These are phyloP conservation scores for Cordyceps fumosorosea DNA, from an alignment of 2,329 filamentous ascomycete species.

Conservation along the genomic window DNA sequence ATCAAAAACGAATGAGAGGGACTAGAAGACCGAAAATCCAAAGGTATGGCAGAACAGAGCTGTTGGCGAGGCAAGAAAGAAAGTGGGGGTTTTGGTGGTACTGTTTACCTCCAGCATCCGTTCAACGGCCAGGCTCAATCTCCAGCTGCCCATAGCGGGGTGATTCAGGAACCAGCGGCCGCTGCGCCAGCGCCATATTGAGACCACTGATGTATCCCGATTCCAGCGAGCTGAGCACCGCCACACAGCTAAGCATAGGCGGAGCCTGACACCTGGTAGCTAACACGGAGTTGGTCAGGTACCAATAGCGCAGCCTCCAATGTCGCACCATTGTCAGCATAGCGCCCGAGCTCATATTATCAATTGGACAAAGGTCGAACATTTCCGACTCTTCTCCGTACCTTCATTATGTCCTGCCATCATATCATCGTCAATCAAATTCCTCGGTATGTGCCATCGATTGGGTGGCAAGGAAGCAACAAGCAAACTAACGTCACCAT, in stretches of 20 bases:
- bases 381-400: neutral
- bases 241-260: neutral
- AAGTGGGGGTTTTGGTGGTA: conserved; percentile 1
- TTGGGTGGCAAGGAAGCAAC: neutral
- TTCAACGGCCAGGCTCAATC: neutral
- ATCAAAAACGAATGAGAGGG: neutral
- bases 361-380: neutral
- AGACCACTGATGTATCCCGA: neutral
- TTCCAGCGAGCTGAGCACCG: neutral
- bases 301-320: neutral
- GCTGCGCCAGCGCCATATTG: neutral
- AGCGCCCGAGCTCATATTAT: neutral
- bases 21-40: neutral
- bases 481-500: neutral
- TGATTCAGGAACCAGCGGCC: neutral
- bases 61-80: conserved; percentile 10
- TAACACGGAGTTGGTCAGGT: too few species aligned
- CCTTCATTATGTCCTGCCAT: neutral
- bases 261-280: neutral
- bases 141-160: neutral
- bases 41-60: neutral
- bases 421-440: neutral
- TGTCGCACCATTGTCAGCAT: neutral
- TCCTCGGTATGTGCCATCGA: neutral
- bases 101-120: neutral